Evolutionary conservation across 495 filamentous ascomycete genomes (phyloP).

Genomic region (Penicillium goetzii): DNA sequence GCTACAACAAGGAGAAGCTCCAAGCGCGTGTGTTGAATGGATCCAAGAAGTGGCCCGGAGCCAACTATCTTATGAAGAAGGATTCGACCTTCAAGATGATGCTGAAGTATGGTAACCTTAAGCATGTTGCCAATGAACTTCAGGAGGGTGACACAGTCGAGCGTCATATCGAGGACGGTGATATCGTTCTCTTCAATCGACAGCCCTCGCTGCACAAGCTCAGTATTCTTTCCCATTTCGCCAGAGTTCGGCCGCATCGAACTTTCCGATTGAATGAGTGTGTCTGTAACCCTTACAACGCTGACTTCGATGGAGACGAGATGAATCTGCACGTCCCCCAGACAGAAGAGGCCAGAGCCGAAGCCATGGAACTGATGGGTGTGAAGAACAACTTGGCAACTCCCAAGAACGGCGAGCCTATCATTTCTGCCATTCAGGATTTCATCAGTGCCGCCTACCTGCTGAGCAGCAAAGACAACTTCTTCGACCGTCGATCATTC

Average conservation of each 20-base stretch:
- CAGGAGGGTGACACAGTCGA: constrained; percentile 87
- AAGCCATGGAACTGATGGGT: constrained; percentile 96
- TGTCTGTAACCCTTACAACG: constrained; percentile 98
- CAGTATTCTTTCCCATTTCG: constrained; percentile 92
- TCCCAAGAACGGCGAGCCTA: constrained; percentile 96
- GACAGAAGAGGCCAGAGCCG: constrained; percentile 93
- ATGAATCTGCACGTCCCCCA: constrained; percentile 99
- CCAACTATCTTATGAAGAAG: constrained; percentile 79
- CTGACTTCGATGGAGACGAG: constrained; percentile 98
- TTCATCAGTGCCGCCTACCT: constrained; percentile 96
- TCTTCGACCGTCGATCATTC: constrained; percentile 85
- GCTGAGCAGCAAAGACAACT: constrained; percentile 88
- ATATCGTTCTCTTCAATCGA: constrained; percentile 97
- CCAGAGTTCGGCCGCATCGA: constrained; percentile 90
- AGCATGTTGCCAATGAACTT: constrained; percentile 68
- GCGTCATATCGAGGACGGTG: constrained; percentile 91
- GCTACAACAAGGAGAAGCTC: constrained; percentile 83
- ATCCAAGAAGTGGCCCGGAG: constrained; percentile 78
- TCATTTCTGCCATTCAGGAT: constrained; percentile 97
- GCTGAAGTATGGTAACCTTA: constrained; percentile 72
- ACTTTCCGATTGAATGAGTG: constrained; percentile 98
- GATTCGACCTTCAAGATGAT: constrained; percentile 68
- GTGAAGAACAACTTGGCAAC: constrained; percentile 96
- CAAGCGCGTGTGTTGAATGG: constrained; percentile 72
- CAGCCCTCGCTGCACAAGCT: constrained; percentile 98